Evolutionary conservation across 202 grass and related monocot genomes (phyloP), one percentile per base, ranked within the genome.

Genomic region (Eragrostis tef): DNA sequence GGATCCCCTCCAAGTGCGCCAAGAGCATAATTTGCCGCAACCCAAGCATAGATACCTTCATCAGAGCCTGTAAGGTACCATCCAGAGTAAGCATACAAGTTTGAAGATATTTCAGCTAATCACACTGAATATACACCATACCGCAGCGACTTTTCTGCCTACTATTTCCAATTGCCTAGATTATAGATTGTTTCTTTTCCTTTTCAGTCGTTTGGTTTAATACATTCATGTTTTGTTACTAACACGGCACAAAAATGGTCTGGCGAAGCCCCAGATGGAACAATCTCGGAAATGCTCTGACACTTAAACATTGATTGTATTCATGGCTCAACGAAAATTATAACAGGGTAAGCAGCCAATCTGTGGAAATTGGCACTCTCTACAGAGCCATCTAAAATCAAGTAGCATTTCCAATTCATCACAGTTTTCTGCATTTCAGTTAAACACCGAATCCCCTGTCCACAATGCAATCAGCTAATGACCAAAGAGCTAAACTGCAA

Each of bases 11-110:
- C 88, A 86, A 94, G 87, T 57, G 79, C 91, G 74, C 88, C 90
- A 86, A 98, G 86, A 71, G 90, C 90, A 85, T 94, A 94, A 89
- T 98, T 98, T 74, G 95, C 90, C 64, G 90, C 92, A 93, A 94
- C 47, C 95, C 95, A 98, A 75, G 90, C 95, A 90, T 94, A 98
- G 31, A 89, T 70, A 8, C 90, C 95, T 90, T 94, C 92, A 66
- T 93, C 88, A 39, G 78, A 98, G 71, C 92, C 95, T 98, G 87
- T 20, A 88, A 74, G 53, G 72, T 61, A 72, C 5, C 56, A 64
- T 36, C 10, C 9, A 41, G 36, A 73, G 65, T 82, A 36, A 82
- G 49, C 48, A 79, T 25, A 27, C 1, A 17, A 36, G 9, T 46
- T 46, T 0, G 4, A 58, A 48, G 64, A 42, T 39, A 70, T 75